These are phyloP conservation scores for Cladobotryum mycophilum DNA, from an alignment of 2,329 filamentous ascomycete genomes.

Conservation along the genomic window DNA sequence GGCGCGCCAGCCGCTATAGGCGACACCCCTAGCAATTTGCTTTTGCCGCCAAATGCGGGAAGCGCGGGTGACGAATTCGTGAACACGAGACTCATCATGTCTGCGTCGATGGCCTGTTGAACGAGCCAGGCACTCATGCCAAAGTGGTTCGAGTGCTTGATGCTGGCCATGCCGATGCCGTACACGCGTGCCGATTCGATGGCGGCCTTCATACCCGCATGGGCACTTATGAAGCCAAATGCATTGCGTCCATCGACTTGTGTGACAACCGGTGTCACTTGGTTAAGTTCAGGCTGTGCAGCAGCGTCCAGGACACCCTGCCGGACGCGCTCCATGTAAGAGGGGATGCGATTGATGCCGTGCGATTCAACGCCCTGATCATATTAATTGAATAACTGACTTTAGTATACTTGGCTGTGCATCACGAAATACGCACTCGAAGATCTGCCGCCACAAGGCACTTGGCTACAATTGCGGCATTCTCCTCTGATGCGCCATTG, in stretches of 20 bases:
- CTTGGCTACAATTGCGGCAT: slow-evolving; percentile 58
- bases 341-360: slow-evolving; percentile 68
- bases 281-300: slow-evolving; percentile 51
- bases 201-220: slow-evolving; percentile 59
- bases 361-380: slow-evolving; percentile 65
- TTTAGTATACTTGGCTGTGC: background rate
- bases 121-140: slow-evolving; percentile 80
- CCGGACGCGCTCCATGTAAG: slow-evolving; percentile 68
- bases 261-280: slow-evolving; percentile 65
- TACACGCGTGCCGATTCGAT: slow-evolving; percentile 57
- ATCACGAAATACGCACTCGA: slow-evolving; percentile 30
- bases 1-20: slow-evolving; percentile 73
- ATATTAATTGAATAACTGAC: background rate
- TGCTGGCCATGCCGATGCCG: slow-evolving; percentile 69
- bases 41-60: slow-evolving; percentile 62
- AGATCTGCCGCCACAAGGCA: slow-evolving; percentile 70
- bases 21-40: slow-evolving; percentile 65
- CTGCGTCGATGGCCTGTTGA: slow-evolving; percentile 66
- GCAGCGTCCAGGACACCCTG: slow-evolving; percentile 59
- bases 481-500: slow-evolving; percentile 52
- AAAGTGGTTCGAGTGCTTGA: slow-evolving; percentile 76
- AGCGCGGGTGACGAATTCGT: slow-evolving; percentile 68
- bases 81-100: slow-evolving; percentile 65
- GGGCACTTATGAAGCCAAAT: slow-evolving; percentile 69
- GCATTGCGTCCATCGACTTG: slow-evolving; percentile 63